phyloP scores from a whole-genome alignment of 2,329 filamentous ascomycete species.

The Aphanocladium album region DNA sequence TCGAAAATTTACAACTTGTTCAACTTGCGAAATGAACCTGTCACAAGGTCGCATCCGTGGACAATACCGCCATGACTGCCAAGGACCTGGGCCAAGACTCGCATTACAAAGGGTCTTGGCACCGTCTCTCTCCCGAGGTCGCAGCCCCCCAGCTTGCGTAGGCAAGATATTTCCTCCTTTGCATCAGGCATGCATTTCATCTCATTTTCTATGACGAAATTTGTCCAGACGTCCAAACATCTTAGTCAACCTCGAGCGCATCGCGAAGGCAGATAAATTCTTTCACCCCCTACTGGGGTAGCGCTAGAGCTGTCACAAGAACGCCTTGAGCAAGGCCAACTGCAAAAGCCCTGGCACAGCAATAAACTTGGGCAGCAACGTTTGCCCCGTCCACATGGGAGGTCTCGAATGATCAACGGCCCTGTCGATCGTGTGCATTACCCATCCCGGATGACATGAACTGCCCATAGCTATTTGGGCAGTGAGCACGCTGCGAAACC shows the following conservation, averaged over 20 bases:
- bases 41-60: neutral
- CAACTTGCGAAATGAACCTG: neutral
- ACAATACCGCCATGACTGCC: neutral
- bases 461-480: conserved; percentile 2
- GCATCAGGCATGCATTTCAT: neutral
- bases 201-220: neutral
- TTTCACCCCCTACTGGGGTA: neutral
- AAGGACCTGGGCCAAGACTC: conserved; percentile 7
- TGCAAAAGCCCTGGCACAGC: neutral
- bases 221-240: neutral
- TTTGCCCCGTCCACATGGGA: neutral
- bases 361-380: neutral
- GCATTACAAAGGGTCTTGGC: conserved; percentile 12
- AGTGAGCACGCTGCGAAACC: conserved; percentile 6
- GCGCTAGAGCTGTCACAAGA: neutral
- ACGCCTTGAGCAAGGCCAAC: neutral
- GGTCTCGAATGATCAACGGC: neutral
- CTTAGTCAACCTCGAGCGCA: neutral
- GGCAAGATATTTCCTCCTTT: conserved; percentile 3
- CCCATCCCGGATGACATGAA: conserved; percentile 3
- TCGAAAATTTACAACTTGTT: no score
- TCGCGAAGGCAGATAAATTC: neutral
- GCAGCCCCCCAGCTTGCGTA: conserved; percentile 7
- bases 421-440: conserved; percentile 1
- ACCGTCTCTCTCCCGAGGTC: conserved; percentile 1